Evolutionary conservation across 345 rosid genomes (phyloP).

Genomic region (Physaria fendleri): DNA sequence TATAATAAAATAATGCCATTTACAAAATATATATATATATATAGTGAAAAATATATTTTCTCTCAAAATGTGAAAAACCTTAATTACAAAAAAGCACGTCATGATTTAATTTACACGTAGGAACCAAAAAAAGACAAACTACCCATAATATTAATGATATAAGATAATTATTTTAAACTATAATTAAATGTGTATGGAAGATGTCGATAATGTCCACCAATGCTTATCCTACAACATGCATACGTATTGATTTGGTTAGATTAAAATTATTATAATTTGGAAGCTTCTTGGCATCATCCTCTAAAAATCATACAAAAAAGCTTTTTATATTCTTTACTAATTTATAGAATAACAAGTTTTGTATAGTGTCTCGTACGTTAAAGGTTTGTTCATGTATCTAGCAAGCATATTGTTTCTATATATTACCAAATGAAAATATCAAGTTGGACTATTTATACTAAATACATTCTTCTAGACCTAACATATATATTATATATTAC

Average conservation of each 20-base stretch:
- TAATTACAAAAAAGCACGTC: background rate
- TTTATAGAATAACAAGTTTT: background rate
- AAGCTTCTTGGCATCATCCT: slow-evolving; percentile 7
- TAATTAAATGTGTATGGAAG: slow-evolving; percentile 13
- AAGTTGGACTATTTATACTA: too few species aligned
- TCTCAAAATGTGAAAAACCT: background rate
- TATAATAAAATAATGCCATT: too few species aligned
- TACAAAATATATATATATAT: too few species aligned
- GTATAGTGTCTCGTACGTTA: slow-evolving; percentile 19
- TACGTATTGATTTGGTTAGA: slow-evolving; percentile 22
- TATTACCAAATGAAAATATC: too few species aligned
- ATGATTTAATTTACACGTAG: background rate
- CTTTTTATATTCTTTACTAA: background rate
- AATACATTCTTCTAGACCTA: too few species aligned
- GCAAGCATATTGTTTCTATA: too few species aligned
- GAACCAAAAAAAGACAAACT: background rate
- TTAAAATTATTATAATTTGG: background rate
- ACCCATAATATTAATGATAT: background rate
- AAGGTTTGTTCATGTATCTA: background rate
- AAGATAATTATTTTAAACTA: background rate
- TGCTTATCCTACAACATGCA: slow-evolving; percentile 20
- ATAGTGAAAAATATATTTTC: too few species aligned
- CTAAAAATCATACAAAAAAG: background rate
- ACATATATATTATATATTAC: too few species aligned
- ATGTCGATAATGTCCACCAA: slow-evolving; percentile 8